Evolutionary conservation across 2,329 filamentous ascomycete genomes (phyloP), one percentile per base, ranked within the genome.

Genomic region (Sporothrix phasma): DNA sequence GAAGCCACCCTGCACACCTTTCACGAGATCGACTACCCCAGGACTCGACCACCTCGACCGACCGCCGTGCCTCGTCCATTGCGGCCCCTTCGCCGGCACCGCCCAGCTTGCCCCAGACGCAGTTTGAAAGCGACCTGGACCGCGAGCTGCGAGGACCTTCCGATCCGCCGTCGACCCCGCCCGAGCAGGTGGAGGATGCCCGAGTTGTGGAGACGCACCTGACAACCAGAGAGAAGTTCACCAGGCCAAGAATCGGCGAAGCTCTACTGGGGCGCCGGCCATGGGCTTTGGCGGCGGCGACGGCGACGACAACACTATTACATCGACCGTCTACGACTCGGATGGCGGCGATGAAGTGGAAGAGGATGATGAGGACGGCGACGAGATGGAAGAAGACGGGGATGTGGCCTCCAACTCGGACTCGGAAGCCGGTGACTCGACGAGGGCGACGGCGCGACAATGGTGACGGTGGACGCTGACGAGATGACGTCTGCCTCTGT

Each of bases 1-100:
- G 94, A 99, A 76, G 94, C 94, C 13, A 99, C 94, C 3, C 81
- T 99, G 41, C 94, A 99, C 73, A 99, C 94, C 0, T 97, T 96
- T 82, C 92, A 97, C 72, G 92, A 94, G 64, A 85, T 97, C 51
- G 93, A 97, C 72, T 89, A 92, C 67, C 83, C 73, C 91, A 92
- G 71, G 92, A 97, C 73, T 90, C 90, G 22, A 95, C 92, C 1
- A 89, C 88, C 7, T 88, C 89, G 0, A 88, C 87, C 0, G 89
- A 93, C 68, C 80, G 90, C 69, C 83, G 89, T 67, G 85, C 87
- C 61, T 94, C 91, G 3, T 84, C 83, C 15, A 73, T 82, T 34
- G 78, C 73, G 1, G 71, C 72, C 1, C 71, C 71, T n/a, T 69
- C 74, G 1, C 67, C 69, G 24, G 77, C 24, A 77, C 78, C 53